Base-by-base conservation (phyloP, 23 red algal species). In the Gracilaria gracilis region DNA sequence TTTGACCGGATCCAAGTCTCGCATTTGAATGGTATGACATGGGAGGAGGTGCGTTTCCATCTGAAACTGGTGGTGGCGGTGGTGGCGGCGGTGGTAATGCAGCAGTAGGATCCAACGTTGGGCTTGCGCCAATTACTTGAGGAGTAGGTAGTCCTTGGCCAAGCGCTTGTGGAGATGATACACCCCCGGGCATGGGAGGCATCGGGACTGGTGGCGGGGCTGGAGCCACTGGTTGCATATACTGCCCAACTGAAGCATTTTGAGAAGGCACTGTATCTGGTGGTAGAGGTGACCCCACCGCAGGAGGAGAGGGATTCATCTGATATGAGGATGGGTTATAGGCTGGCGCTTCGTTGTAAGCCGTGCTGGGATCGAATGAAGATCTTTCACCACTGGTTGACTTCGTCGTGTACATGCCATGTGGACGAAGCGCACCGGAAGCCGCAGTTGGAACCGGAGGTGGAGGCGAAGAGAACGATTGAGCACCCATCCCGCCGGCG, bases 21-120 rank as follows among this genome's bases (percentile, higher is more conserved):
- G 79, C 89, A 35, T 83, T 92, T 25, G 71, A 77, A 79, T 92
- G 80, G 36, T 92, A 84, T 50, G 89, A 92, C 65, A 39, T 32
- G 3, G 89, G 89, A 48, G 80, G 79, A 7, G 89, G 79, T 39
- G 65, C 35, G 19, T 5, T 49, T 57, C 57, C 89, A 17, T 84
- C 89, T 20, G 48, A 27, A 33, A 71, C 54, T 21, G 89, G 89
- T 8, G 89, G 89, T 55, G 89, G 76, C 28, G n/a, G 88, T 58
- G 88, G 75, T 25, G 89, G 78, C 7, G 89, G 61, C 16, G 87
- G 58, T n/a, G 72, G 72, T 28, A 77, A 28, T 50, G 72, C 72
- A 9, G 72, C 38, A 5, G 39, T 28, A 20, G 72, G 38, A 13
- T 77, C 72, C 25, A 50, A 13, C 1, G 23, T 33, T 24, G 72